Conservation (phyloP, 1,284 basidiomycete genomes). For the Apiotrichum akiyoshidainum region DNA sequence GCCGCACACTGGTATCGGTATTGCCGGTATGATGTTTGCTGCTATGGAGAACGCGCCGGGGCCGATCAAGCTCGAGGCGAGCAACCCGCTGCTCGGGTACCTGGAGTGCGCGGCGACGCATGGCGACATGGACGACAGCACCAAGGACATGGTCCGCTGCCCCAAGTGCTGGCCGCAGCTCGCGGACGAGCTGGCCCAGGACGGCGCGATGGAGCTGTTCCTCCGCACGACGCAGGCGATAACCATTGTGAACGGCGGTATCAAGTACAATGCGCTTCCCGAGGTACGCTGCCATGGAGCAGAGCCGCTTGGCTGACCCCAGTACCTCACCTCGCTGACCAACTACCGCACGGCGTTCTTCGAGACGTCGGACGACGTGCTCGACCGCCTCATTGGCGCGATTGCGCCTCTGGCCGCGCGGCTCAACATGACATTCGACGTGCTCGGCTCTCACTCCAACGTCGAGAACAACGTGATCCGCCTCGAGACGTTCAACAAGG, state of each 20-base stretch:
- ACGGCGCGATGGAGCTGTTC: conserved; percentile 15
- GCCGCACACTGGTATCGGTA: conserved; percentile 18
- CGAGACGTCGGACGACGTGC: conserved; percentile 15
- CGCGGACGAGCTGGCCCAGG: conserved; percentile 7
- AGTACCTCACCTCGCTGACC: conserved; percentile 17
- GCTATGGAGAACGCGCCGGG: conserved; percentile 20
- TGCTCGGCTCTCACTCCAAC: conserved; percentile 16
- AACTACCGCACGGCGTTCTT: conserved; percentile 26
- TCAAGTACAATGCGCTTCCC: conserved; percentile 28
- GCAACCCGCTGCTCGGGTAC: conserved; percentile 20
- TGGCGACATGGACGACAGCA: conserved; percentile 11
- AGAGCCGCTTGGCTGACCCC: neutral
- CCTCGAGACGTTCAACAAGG: conserved; percentile 12
- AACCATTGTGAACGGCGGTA: conserved; percentile 21
- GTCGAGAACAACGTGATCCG: conserved; percentile 17
- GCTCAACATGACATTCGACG: conserved; percentile 19
- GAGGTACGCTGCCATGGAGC: conserved; percentile 8
- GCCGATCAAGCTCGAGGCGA: conserved; percentile 7
- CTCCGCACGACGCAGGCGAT: conserved; percentile 23
- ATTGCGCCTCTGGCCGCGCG: conserved; percentile 14
- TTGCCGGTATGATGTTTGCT: conserved; percentile 40
- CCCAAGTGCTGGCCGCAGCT: conserved; percentile 12
- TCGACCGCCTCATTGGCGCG: conserved; percentile 11
- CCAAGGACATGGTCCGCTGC: conserved; percentile 10
- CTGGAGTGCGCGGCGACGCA: conserved; percentile 21